phyloP scores from a whole-genome alignment of 2,329 filamentous ascomycete species.

The Sporothrix variecibatus region DNA sequence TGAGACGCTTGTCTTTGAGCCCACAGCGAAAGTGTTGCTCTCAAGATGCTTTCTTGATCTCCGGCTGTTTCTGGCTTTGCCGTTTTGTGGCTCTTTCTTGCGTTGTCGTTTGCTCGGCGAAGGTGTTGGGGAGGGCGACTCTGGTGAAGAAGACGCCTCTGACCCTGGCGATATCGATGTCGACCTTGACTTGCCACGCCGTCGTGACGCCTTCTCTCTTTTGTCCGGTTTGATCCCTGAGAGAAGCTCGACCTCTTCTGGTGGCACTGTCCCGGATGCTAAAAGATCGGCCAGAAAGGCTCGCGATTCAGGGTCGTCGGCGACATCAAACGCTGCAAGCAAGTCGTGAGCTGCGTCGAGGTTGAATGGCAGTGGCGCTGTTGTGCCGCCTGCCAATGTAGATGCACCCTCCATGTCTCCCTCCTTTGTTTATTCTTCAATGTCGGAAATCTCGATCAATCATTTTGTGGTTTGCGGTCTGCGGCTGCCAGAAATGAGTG shows the following conservation, averaged over 20 bases:
- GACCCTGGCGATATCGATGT: neutral
- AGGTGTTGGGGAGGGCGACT: neutral
- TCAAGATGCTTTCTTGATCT: neutral
- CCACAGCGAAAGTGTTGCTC: neutral
- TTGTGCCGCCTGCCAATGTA: neutral
- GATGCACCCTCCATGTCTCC: neutral
- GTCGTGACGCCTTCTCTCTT: neutral
- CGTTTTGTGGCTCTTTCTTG: neutral
- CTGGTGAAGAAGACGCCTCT: neutral
- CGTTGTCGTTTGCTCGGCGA: conserved; percentile 12
- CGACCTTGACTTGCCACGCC: too few species aligned
- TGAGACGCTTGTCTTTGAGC: neutral
- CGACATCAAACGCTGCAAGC: conserved; percentile 25
- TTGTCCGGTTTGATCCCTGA: neutral
- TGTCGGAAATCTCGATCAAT: neutral
- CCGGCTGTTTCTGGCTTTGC: neutral
- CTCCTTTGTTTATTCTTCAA: neutral
- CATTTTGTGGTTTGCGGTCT: neutral
- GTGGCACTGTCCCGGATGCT: conserved; percentile 23
- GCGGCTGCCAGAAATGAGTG: neutral
- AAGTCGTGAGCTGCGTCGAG: conserved; percentile 24
- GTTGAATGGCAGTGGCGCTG: neutral
- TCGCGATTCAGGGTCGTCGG: conserved; percentile 25
- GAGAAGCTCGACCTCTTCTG: conserved; percentile 24
- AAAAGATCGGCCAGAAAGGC: conserved; percentile 28